Base-by-base conservation (phyloP, 129 eudicot species). In the Centrapalus pauciflorus region DNA sequence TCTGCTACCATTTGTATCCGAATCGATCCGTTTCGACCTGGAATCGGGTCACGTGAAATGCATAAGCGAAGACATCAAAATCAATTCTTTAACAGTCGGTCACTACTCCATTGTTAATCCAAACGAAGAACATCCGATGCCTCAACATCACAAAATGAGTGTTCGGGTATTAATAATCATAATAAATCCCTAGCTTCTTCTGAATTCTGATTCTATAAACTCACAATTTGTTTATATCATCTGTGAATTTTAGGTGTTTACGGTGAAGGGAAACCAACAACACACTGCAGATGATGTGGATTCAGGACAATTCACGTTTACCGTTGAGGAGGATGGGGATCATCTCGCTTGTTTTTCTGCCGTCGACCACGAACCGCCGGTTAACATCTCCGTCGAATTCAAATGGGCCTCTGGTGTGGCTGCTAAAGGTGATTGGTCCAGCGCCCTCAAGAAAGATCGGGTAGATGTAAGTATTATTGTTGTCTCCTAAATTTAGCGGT, bases 381-480 rank as follows among this genome's bases (percentile, higher is more conserved):
- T 66, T 0, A 83, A 87, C 13, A 8, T 81, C 26, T 79, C 89
- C 5, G 66, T 92, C 60, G 98, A 92, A 32, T 78, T 92, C 72
- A 90, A 80, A 34, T 92, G 98, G 98, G 85, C 84, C 74, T 79
- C 96, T 0, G 96, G 96, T 45, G 81, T 92, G 45, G 81, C 82
- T 57, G 86, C 91, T 25, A 84, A 81, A 83, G 85, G 79, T n/a
- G n/a, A n/a, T 69, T 92, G 96, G 98, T 14, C 76, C 46, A 82
- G 58, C 58, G 95, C 88, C 29, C 87, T 86, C 52, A 92, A 83
- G 67, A 92, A 88, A 75, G 94, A 86, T 30, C 83, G 95, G 0
- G 76, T 92, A 43, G 96, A 92, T 26, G 96, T 85, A 78, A 83
- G 79, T 24, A 51, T 14, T 48, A 67, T 30, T 61, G 38, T 30